A percentile compares a stretch with the other conserved stretches of the same genome.
These are phyloP conservation scores for Bocquillonia castaneifolia DNA, from an alignment of 441 rosid species.

Conservation along the genomic window DNA sequence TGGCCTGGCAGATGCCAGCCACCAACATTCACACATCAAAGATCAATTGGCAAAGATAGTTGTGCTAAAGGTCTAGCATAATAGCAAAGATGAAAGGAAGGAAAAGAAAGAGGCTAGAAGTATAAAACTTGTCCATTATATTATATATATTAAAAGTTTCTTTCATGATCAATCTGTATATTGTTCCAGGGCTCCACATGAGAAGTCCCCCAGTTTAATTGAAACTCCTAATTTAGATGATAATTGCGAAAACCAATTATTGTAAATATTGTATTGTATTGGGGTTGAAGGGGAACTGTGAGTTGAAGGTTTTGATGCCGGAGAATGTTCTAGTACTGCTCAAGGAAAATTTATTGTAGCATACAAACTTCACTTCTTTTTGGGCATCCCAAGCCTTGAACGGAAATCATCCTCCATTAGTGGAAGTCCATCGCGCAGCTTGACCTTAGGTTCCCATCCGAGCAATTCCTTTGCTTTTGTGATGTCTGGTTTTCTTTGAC, in stretches of 20 bases:
- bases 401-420: conserved; percentile 95
- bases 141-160: no score
- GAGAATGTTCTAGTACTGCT: neutral
- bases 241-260: neutral
- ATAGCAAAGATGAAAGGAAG: no score
- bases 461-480: conserved; percentile 73
- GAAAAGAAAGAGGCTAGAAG: neutral
- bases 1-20: no score
- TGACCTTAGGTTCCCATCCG: conserved; percentile 91
- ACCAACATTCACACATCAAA: no score
- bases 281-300: neutral
- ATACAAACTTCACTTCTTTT: conserved; percentile 23
- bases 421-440: conserved; percentile 82
- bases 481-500: conserved; percentile 87
- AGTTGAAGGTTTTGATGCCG: neutral
- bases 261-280: neutral
- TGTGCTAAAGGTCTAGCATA: no score
- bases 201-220: neutral
- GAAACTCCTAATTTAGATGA: neutral
- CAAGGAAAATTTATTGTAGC: neutral
- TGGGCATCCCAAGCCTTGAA: conserved; percentile 58
- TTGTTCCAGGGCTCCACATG: no score
- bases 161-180: neutral
- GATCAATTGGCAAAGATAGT: no score
- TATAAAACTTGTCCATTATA: neutral